Evolutionary conservation across 1,284 basidiomycete species (phyloP), one percentile per base, ranked within the genome.

Genomic region (Ustilago bromivora): DNA sequence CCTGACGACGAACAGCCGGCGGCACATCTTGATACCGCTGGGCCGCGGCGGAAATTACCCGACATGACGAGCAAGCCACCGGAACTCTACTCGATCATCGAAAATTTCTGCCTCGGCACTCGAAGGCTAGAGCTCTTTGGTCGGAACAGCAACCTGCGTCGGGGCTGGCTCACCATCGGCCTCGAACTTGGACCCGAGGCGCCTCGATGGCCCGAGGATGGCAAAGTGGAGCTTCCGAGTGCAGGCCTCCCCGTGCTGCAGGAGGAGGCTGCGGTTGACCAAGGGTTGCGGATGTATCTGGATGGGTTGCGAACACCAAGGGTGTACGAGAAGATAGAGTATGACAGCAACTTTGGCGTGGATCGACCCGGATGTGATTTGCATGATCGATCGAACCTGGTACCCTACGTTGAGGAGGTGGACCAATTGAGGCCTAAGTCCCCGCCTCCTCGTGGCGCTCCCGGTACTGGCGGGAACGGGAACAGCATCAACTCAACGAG

Each of bases 41-140:
- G n/a, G 41, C 5, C 31, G 11, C 31, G 40, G 8, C 54, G 68
- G 32, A 49, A 31, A 31, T 59, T 28, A 34, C 47, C 80, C 82
- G 94, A 95, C 86, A 92, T 93, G 3, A 91, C 91, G 12, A 89
- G 91, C 67, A 94, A 97, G 87, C 96, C 96, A 1, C 94, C 95
- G 19, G 96, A 99, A 85, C 93, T 96, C 88, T 96, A 98, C 88
- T 92, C 92, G 11, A 89, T 98, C 36, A 93, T 98, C 82, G 96
- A 99, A 87, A 98, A 97, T 87, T 99, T 99, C 86, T 98, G 96
- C 84, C 92, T 97, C 62, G 96, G 96, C 12, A 91, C 93, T 0
- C 92, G 96, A 9, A 91, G 96, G 0, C 90, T 99, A 28, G 95
- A 98, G 85, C 88, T 99, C 11, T 98, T 96, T 79, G 95, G 94